Evolutionary conservation across 805 yeast genomes (phyloP).

Genomic region (Ogataea paraovalis): DNA sequence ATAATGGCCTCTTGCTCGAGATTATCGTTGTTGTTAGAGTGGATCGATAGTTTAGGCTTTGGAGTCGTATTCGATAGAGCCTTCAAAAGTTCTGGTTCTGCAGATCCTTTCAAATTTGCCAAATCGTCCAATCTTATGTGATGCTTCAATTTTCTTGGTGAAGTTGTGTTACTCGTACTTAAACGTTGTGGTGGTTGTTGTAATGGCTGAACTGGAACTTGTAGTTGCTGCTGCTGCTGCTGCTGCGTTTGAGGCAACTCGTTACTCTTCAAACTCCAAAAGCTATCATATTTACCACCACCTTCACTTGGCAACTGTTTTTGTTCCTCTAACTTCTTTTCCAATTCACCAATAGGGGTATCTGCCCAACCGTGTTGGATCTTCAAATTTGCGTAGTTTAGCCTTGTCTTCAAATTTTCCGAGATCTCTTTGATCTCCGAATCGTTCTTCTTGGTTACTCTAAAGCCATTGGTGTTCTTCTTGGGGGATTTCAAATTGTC

Average conservation of each 20-base stretch:
- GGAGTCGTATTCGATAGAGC: slow-evolving; percentile 14
- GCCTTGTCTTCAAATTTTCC: slow-evolving; percentile 33
- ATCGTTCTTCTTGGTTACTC: slow-evolving; percentile 29
- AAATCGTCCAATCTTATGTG: slow-evolving; percentile 24
- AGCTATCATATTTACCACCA: slow-evolving; percentile 16
- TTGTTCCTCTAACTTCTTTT: slow-evolving; percentile 23
- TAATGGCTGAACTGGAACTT: neutral
- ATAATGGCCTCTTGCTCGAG: slow-evolving; percentile 53
- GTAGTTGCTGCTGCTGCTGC: neutral
- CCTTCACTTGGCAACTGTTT: neutral
- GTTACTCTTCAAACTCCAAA: slow-evolving; percentile 27
- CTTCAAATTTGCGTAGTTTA: slow-evolving; percentile 34
- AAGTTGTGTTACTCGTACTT: neutral
- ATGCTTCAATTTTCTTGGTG: neutral
- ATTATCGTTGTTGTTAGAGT: slow-evolving; percentile 18
- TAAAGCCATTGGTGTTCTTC: slow-evolving; percentile 9
- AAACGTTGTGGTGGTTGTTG: neutral
- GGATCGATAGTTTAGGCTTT: slow-evolving; percentile 14
- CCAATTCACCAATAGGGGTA: slow-evolving; percentile 26
- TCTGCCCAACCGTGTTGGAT: slow-evolving; percentile 35
- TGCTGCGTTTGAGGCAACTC: slow-evolving; percentile 19
- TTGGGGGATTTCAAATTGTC: slow-evolving; percentile 24
- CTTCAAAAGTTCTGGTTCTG: slow-evolving; percentile 21
- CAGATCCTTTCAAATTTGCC: slow-evolving; percentile 25
- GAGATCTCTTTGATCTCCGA: slow-evolving; percentile 34